phyloP scores from a whole-genome alignment of 1,139 yeast genomes.

The Debaryomyces fabryi region DNA sequence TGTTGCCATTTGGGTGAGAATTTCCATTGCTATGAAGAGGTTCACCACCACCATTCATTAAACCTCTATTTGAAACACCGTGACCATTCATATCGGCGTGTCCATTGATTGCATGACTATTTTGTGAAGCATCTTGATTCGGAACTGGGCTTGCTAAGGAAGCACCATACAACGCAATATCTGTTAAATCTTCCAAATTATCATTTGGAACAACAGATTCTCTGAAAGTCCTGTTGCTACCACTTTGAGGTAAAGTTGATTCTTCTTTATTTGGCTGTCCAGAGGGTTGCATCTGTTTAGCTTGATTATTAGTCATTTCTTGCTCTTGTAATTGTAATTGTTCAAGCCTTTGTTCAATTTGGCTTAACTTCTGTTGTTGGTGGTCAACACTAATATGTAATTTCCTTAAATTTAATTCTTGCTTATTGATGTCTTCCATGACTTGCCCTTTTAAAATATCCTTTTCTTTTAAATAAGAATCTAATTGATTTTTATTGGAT shows the following conservation, averaged over 20 bases:
- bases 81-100: neutral
- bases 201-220: constrained; percentile 22
- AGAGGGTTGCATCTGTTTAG: neutral
- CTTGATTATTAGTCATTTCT: constrained; percentile 7
- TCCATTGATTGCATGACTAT: neutral
- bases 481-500: constrained; percentile 23
- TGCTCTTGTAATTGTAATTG: constrained; percentile 25
- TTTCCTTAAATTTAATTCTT: constrained; percentile 17
- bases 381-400: constrained; percentile 18
- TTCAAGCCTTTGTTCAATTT: constrained; percentile 31
- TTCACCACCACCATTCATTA: constrained; percentile 1
- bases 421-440: constrained; percentile 22
- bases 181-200: constrained; percentile 47
- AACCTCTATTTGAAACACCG: neutral
- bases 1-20: constrained; percentile 14
- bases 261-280: neutral
- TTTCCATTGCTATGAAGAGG: constrained; percentile 2
- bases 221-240: constrained; percentile 8
- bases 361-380: constrained; percentile 18
- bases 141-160: constrained; percentile 20
- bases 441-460: constrained; percentile 24
- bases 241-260: neutral
- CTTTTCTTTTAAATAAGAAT: constrained; percentile 25
- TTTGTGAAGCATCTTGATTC: neutral
- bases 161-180: constrained; percentile 48